Evolutionary conservation across 2,329 filamentous ascomycete genomes (phyloP), one percentile per base, ranked within the genome.

Genomic region (Pseudogymnoascus sp.): DNA sequence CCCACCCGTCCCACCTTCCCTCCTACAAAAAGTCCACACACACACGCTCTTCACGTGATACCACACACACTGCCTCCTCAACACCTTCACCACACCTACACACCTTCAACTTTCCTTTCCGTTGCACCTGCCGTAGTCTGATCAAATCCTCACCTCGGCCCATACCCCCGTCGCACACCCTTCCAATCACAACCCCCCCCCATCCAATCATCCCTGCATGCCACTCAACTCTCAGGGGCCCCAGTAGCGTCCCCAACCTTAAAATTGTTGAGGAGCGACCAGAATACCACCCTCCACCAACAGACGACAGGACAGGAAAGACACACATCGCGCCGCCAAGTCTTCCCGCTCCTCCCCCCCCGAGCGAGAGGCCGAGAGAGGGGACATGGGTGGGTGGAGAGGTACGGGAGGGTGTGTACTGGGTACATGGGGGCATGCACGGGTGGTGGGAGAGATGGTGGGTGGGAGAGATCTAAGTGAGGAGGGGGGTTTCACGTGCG

Each of bases 231-330:
- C 16, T 21, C 21, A 31, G 47, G 28, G n/a, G 2, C 50, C 50
- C 25, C 16, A 10, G 14, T 59, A 59, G 50, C 50, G 50, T 59
- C 50, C 50, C 40, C 50, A 59, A 59, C 50, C 50, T 59, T 59
- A 59, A 59, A 59, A 59, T 21, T 59, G 50, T 59, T 59, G 50
- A 59, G 50, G 40, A 44, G 35, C 35, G 12, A 37, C 25, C 25
- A 37, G 35, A 37, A 4, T n/a, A 14, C 35, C 5, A 37, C 35
- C 35, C 35, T 14, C 25, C n/a, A n/a, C n/a, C n/a, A n/a, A n/a
- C n/a, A n/a, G n/a, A n/a, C n/a, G n/a, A n/a, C n/a, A n/a, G n/a
- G n/a, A n/a, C n/a, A n/a, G n/a, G n/a, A n/a, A n/a, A n/a, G n/a
- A n/a, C n/a, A n/a, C n/a, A n/a, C n/a, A n/a, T n/a, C n/a, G n/a